Base-by-base conservation (phyloP, 495 filamentous ascomycete species). In the Delitschia confertaspora region DNA sequence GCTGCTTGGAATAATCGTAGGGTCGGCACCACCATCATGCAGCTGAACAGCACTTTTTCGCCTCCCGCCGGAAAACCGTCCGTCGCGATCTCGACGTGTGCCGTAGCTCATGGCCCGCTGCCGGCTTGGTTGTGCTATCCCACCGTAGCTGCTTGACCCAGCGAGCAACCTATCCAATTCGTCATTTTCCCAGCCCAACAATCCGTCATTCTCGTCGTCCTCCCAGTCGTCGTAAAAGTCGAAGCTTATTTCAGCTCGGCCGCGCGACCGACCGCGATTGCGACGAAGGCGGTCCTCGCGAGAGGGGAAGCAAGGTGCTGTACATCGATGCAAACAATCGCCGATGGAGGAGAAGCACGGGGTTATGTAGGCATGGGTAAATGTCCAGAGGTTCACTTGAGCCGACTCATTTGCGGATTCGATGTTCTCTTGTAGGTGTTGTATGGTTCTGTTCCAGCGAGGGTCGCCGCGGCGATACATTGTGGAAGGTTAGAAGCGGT, bases 161-260 rank as follows among this genome's bases (percentile, higher is more conserved):
- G 83, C 86, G 37, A 95, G 62, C 49, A 96, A 66, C 22, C 85
- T 72, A 65, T 96, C 91, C 62, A 94, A 74, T 62, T 95, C 88
- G 47, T 82, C 82, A 0, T 79, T 82, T 69, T 79, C 83, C 47
- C 74, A 73, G 22, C 78, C 79, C 38, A 89, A 59, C 27, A 89
- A 56, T 6, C 76, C 75, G 36, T 82, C 73, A 31, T 65, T 71
- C 26, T 75, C 75, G 18, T 83, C 79, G 41, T 88, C 85, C 36
- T 95, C 85, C 87, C 89, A 95, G 57, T 95, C 88, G 60, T 98
- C 91, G 66, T 98, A 98, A 68, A 98, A 98, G 54, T 95, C 93
- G 53, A 98, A 98, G 49, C 75, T 83, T 29, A 80, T 76, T 58
- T 94, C 88, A 19, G 84, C 79, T 27, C 78, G 65, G 7, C 79